Evolutionary conservation across 495 filamentous ascomycete genomes (phyloP).

Genomic region (Penicillium lividum): DNA sequence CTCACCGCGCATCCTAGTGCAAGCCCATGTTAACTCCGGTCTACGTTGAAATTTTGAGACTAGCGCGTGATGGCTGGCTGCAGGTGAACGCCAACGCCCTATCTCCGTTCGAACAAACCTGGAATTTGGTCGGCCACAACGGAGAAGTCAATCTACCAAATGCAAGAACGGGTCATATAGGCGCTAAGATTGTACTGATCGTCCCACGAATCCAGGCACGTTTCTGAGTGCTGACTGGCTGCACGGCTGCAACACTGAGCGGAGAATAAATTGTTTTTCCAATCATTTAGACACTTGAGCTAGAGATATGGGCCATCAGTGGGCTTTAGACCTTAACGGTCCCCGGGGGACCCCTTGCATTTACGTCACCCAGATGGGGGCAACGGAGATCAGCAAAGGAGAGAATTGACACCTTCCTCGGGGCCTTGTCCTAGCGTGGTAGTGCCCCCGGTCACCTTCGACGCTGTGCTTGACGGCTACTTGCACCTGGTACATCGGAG

Average conservation of each 20-base stretch:
- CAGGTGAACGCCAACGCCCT: conserved; percentile 6
- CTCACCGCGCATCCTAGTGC: conserved; percentile 12
- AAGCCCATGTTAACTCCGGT: conserved; percentile 16
- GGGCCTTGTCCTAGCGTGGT: conserved; percentile 18
- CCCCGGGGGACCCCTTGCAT: conserved; percentile 14
- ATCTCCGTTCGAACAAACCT: conserved; percentile 1
- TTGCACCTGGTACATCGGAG: conserved; percentile 11
- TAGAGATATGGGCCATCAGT: background rate
- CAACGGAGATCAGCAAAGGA: conserved; percentile 1
- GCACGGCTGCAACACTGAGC: background rate
- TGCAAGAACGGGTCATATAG: background rate
- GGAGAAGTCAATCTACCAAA: background rate
- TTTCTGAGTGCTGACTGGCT: conserved; percentile 20
- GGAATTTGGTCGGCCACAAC: background rate
- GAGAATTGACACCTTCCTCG: background rate
- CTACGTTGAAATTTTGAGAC: conserved; percentile 22
- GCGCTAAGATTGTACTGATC: background rate
- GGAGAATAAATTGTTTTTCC: conserved; percentile 5
- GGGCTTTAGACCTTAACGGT: conserved; percentile 14
- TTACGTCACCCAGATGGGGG: conserved; percentile 5
- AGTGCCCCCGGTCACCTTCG: conserved; percentile 6
- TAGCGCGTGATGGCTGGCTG: conserved; percentile 33
- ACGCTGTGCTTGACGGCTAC: conserved; percentile 19
- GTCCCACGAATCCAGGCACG: conserved; percentile 15
- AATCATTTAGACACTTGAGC: conserved; percentile 1